These are phyloP conservation scores for Penicillium sp. DNA, from an alignment of 2,329 filamentous ascomycete genomes.

Conservation along the genomic window DNA sequence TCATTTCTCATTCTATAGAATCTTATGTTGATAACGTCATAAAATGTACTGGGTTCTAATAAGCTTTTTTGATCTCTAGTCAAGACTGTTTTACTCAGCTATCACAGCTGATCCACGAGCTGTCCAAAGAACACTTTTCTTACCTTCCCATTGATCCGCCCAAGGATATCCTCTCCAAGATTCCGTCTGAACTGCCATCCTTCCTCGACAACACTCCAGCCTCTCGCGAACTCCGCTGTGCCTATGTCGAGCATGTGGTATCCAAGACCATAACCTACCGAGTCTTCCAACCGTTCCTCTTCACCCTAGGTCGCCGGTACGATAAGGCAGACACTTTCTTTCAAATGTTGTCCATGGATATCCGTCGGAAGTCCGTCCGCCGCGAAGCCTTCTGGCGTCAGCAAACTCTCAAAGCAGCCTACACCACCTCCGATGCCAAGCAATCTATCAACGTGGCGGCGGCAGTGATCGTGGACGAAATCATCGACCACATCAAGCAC, in stretches of 20 bases:
- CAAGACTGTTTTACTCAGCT: slow-evolving; percentile 55
- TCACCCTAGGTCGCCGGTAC: slow-evolving; percentile 55
- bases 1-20: slow-evolving; percentile 23
- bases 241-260: slow-evolving; percentile 58
- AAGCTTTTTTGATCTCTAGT: slow-evolving; percentile 41
- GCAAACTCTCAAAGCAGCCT: slow-evolving; percentile 59
- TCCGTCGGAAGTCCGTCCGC: slow-evolving; percentile 57
- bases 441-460: slow-evolving; percentile 58
- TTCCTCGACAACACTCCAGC: slow-evolving; percentile 56
- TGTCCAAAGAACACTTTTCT: slow-evolving; percentile 54
- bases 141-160: slow-evolving; percentile 54
- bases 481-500: slow-evolving; percentile 55
- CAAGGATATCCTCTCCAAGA: slow-evolving; percentile 52
- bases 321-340: slow-evolving; percentile 60
- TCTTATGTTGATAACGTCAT: slow-evolving; percentile 31
- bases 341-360: slow-evolving; percentile 56
- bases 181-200: slow-evolving; percentile 55
- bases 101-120: slow-evolving; percentile 52
- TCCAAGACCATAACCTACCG: slow-evolving; percentile 58
- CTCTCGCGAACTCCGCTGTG: slow-evolving; percentile 54
- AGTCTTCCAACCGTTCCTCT: slow-evolving; percentile 60
- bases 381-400: slow-evolving; percentile 61
- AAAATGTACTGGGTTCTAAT: slow-evolving; percentile 48
- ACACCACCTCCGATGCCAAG: slow-evolving; percentile 58
- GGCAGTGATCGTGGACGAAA: slow-evolving; percentile 58